Evolutionary conservation across 495 filamentous ascomycete species (phyloP).

Genomic region (Penicillium steckii): DNA sequence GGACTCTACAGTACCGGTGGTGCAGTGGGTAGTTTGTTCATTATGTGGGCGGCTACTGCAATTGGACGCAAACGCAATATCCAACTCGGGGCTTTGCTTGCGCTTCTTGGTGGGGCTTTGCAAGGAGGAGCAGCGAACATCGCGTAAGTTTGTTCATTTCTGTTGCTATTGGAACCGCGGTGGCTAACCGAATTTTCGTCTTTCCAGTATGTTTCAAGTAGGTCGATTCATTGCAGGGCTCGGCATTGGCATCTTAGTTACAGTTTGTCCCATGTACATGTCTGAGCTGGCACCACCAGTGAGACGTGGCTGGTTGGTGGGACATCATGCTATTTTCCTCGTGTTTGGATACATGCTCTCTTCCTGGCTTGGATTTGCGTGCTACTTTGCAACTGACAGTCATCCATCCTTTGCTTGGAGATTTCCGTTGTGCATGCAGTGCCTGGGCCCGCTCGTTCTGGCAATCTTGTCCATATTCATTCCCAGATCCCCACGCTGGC

Average conservation of each 20-base stretch:
- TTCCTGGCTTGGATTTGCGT: slow-evolving; percentile 44
- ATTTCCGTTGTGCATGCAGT: slow-evolving; percentile 45
- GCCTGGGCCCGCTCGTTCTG: slow-evolving; percentile 37
- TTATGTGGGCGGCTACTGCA: slow-evolving; percentile 44
- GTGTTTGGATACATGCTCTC: slow-evolving; percentile 44
- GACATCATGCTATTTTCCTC: slow-evolving; percentile 39
- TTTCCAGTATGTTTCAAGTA: slow-evolving; percentile 51
- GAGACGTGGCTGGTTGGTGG: slow-evolving; percentile 39
- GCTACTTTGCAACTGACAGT: slow-evolving; percentile 33
- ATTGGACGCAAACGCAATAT: slow-evolving; percentile 45
- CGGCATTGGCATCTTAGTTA: slow-evolving; percentile 47
- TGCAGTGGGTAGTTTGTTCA: slow-evolving; percentile 41
- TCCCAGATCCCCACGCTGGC: slow-evolving; percentile 47
- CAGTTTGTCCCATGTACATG: slow-evolving; percentile 47
- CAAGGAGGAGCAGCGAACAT: slow-evolving; percentile 44
- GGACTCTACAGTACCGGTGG: slow-evolving; percentile 48
- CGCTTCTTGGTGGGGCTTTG: slow-evolving; percentile 45
- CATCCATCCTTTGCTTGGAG: slow-evolving; percentile 43
- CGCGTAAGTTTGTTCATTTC: too few species aligned
- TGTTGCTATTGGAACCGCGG: too few species aligned
- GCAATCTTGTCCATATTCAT: slow-evolving; percentile 37
- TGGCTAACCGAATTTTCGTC: too few species aligned
- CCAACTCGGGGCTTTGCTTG: slow-evolving; percentile 41
- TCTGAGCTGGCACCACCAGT: slow-evolving; percentile 35
- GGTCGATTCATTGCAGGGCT: slow-evolving; percentile 48